Conservation (phyloP, 1,284 basidiomycete species). For the Phellopilus nigrolimitatus region DNA sequence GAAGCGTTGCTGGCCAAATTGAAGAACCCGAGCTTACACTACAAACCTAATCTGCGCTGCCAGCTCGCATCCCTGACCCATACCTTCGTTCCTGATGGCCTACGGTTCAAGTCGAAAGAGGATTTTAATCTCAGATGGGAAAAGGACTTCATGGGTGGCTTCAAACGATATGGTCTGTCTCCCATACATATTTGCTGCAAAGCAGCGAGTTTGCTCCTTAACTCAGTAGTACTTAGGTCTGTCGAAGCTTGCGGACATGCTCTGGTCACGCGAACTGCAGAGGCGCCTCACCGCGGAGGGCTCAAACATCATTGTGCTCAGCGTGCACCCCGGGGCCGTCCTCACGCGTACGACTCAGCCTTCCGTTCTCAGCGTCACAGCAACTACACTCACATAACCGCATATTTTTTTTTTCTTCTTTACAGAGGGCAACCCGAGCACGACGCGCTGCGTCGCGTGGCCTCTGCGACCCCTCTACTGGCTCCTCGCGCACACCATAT, state of each 20-base stretch:
- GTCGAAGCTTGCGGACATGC: slow-evolving; percentile 32
- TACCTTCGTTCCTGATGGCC: too few species aligned
- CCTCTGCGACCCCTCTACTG: slow-evolving; percentile 34
- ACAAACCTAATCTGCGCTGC: too few species aligned
- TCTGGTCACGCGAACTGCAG: slow-evolving; percentile 28
- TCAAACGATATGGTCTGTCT: slow-evolving; percentile 8
- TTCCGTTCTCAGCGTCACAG: background rate
- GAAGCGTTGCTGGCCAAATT: too few species aligned
- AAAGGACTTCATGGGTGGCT: background rate
- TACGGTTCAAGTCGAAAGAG: slow-evolving; percentile 1
- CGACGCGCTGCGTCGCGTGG: too few species aligned
- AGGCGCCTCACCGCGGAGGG: too few species aligned
- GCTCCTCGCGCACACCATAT: too few species aligned
- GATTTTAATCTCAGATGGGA: slow-evolving; percentile 1
- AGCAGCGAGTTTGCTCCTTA: background rate
- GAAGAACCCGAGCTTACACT: too few species aligned
- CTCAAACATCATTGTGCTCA: too few species aligned
- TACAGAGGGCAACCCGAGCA: slow-evolving; percentile 30
- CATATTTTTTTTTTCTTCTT: background rate
- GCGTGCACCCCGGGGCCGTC: too few species aligned
- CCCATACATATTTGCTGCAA: background rate
- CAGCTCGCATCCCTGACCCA: too few species aligned
- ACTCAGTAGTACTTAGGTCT: slow-evolving; percentile 23
- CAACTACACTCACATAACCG: background rate
- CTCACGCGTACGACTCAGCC: slow-evolving; percentile 28